Base-by-base conservation (phyloP, 2,329 filamentous ascomycete species). In the Anisogramma anomala region DNA sequence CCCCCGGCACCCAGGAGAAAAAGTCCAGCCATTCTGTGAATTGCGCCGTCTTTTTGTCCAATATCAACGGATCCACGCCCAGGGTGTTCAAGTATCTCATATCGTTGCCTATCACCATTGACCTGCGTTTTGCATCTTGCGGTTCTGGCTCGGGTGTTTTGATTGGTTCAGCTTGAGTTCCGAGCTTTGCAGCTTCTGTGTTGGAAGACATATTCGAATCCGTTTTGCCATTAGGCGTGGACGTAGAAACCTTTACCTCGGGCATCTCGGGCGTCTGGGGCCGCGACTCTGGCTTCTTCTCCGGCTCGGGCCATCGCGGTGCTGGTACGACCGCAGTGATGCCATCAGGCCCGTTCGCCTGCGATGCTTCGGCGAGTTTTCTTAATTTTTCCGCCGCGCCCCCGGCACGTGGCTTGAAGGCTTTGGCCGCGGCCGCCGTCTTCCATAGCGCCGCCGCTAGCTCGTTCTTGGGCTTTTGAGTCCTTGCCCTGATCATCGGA, bases 301-400 rank as follows among this genome's bases (percentile, higher is more conserved):
- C 52, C 3, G 64, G 62, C 7, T 55, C 50, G 1, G 69, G 65
- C 22, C 69, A 65, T 11, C 66, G 72, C 2, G 88, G 87, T 3
- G 87, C 84, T 18, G 84, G 84, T 17, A 95, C 82, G 27, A 95
- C 88, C 28, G 81, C 76, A 10, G 82, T 94, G 49, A 95, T 94
- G 2, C 88, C 89, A 63, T 95, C 88, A 6, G 86, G 83, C 4
- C 82, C 86, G 18, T 82, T 74, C 3, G 62, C 63, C n/a, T 61
- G 59, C 42, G 72, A 76, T 48, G 65, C 67, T 42, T 77, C 71
- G 26, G 70, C 65, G 47, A 71, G 68, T 38, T 79, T 74, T 41
- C 82, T 69, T n/a, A 48, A 20, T 25, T 48, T 48, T 47, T 93
- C 86, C 38, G 79, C 87, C 17, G 86, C 88, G 49, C 88, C 89